Base-by-base conservation (phyloP, 192 early-diverging fungal species). In the Podila clonocystis region DNA sequence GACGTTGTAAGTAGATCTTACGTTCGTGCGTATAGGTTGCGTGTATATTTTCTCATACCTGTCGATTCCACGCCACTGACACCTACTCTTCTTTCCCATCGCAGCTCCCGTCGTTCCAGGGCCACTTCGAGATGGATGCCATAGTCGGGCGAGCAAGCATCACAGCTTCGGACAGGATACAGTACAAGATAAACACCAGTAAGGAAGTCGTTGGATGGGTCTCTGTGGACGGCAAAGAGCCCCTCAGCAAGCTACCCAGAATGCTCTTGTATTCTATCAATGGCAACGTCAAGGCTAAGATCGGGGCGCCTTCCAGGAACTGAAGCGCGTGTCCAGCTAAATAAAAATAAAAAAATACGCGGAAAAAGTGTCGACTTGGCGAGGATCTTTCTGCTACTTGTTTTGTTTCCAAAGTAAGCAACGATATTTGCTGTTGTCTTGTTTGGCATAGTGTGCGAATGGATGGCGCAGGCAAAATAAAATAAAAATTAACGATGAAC, bases 171-270 rank as follows among this genome's bases (percentile, higher is more conserved):
- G 72, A 61, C 34, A 22, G 7, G 7, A 62, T 73, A 13, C 41
- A 34, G 3, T 73, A 73, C 58, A 62, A 28, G 26, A 12, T 26
- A 2, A n/a, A 28, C 8, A 63, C 31, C 17, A 17, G 59, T 0
- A 50, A 34, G 13, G 4, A 38, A n/a, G 2, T 17, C 2, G 24
- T 50, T 17, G 74, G 74, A 3, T 69, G 68, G 74, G 34, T 76
- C 12, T 69, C 74, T 0, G 28, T 26, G 30, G 55, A 64, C 8
- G 64, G 67, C 11, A 30, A 31, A n/a, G 72, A 74, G 26, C 72
- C 72, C 8, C 4, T 12, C 7, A 12, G 5, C 2, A n/a, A 15
- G 0, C 29, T 62, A 0, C 61, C 67, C 24, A 55, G 19, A 19
- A 17, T 75, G 36, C 15, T 26, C 38, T 61, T 69, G 3, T 5